These are phyloP conservation scores for Phytophthora europaea DNA, from an alignment of 352 stramenopile genomes.

Conservation along the genomic window DNA sequence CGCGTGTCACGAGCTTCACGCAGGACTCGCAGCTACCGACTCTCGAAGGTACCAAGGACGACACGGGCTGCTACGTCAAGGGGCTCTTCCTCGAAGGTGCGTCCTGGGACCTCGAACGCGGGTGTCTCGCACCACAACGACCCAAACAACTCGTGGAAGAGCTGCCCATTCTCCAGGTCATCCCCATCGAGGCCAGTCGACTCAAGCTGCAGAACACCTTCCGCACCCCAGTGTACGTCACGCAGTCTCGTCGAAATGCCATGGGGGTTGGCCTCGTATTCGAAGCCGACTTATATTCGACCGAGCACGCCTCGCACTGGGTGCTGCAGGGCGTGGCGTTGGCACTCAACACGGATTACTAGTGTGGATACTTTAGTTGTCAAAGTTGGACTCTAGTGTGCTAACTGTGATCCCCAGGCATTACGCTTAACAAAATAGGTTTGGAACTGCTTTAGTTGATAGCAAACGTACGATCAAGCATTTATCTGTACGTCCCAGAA, in stretches of 20 bases:
- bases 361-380: slow-evolving; percentile 16
- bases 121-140: slow-evolving; percentile 85
- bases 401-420: too few species aligned
- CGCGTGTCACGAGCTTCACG: slow-evolving; percentile 91
- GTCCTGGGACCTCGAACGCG: slow-evolving; percentile 89
- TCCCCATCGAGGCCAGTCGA: slow-evolving; percentile 95
- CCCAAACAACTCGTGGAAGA: slow-evolving; percentile 97
- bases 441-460: too few species aligned
- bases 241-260: slow-evolving; percentile 93
- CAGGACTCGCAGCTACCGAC: slow-evolving; percentile 63
- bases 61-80: slow-evolving; percentile 93
- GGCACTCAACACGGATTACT: slow-evolving; percentile 93
- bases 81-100: slow-evolving; percentile 96
- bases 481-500: too few species aligned
- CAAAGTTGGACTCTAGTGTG: too few species aligned
- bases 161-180: slow-evolving; percentile 95
- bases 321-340: slow-evolving; percentile 96
- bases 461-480: too few species aligned
- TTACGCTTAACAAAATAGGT: too few species aligned
- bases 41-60: slow-evolving; percentile 48
- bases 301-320: slow-evolving; percentile 94
- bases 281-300: slow-evolving; percentile 93
- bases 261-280: slow-evolving; percentile 97
- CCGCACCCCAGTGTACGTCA: slow-evolving; percentile 96
- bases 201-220: slow-evolving; percentile 97